phyloP scores from a whole-genome alignment of 192 early-diverging fungal genomes.

The Anaeromyces robustus region DNA sequence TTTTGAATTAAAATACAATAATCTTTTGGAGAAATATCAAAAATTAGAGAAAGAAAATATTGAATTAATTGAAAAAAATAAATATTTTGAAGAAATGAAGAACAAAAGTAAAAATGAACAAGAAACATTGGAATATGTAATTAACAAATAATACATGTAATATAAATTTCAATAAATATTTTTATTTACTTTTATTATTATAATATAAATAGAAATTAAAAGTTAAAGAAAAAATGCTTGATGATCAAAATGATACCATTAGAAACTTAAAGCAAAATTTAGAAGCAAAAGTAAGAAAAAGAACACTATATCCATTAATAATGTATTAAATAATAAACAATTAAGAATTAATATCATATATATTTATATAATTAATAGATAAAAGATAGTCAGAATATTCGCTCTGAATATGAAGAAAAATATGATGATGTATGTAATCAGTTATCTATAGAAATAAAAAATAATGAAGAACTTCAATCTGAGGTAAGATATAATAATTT shows the following conservation, averaged over 20 bases:
- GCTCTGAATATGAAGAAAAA: constrained; percentile 9
- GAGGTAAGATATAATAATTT: too few relatives aligned
- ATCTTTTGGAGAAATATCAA: background rate
- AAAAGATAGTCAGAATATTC: constrained; percentile 20
- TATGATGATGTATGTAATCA: constrained; percentile 14
- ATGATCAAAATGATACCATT: constrained; percentile 40
- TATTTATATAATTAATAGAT: constrained; percentile 4
- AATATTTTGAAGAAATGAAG: constrained; percentile 11
- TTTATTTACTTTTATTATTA: background rate
- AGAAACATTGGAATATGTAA: constrained; percentile 4
- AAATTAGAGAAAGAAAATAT: constrained; percentile 3
- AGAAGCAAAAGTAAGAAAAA: constrained; percentile 25
- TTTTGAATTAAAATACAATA: background rate
- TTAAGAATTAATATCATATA: background rate
- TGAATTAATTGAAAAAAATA: constrained; percentile 2
- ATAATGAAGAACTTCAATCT: background rate
- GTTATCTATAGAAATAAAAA: constrained; percentile 5
- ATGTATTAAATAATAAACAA: too few relatives aligned
- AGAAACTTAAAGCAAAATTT: constrained; percentile 29
- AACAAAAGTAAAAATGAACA: constrained; percentile 6
- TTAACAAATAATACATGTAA: background rate
- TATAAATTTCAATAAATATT: background rate
- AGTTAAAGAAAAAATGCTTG: constrained; percentile 37
- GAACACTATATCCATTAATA: background rate
- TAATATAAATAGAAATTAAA: constrained; percentile 12